Evolutionary conservation across 768 basidiomycete species (phyloP), one percentile per base, ranked within the genome.

Genomic region (Albatrellus ellisii): DNA sequence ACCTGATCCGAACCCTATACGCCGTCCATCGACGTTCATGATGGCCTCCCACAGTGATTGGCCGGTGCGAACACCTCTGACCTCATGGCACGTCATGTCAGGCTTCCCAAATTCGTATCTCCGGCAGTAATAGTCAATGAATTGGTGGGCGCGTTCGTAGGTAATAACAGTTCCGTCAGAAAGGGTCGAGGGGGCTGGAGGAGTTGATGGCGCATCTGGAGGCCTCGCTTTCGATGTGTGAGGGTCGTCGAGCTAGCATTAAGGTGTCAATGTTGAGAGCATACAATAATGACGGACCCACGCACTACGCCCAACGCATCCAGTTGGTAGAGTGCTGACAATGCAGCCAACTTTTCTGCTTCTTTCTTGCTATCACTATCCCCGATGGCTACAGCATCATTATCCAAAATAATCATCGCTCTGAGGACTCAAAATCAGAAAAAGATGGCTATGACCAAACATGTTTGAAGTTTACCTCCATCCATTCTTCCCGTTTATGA

Each of bases 81-180:
- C 33, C 31, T 65, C 64, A 1, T 63, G 59, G 45, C 71, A 81
- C 11, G 68, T 66, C 46, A 94, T 60, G 37, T 84, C 80, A 2
- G 88, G 87, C 47, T 72, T 73, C 8, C 69, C 66, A 53, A 91
- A 91, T 20, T 65, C 63, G 56, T 77, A 95, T 26, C 76, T 69
- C 34, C 77, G 72, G 56, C 90, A 94, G 53, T 97, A 97, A 58
- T 84, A 97, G 48, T 92, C 91, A 81, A 95, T 91, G 65, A 97
- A 97, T 46, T 72, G 75, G 37, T 81, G 75, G 3, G 89, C 88
- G 39, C 71, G 70, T 39, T 87, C 84, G 39, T 79, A 79, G 6
- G 63, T 63, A 47, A 91, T 71, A 17, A 61, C 52, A 9, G 73
- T 68, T 20, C 77, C 75, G 52, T 89, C 81, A 2, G 77, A 73